Evolutionary conservation across 2,329 filamentous ascomycete genomes (phyloP).

Genomic region (Tricladium varicosporioides): DNA sequence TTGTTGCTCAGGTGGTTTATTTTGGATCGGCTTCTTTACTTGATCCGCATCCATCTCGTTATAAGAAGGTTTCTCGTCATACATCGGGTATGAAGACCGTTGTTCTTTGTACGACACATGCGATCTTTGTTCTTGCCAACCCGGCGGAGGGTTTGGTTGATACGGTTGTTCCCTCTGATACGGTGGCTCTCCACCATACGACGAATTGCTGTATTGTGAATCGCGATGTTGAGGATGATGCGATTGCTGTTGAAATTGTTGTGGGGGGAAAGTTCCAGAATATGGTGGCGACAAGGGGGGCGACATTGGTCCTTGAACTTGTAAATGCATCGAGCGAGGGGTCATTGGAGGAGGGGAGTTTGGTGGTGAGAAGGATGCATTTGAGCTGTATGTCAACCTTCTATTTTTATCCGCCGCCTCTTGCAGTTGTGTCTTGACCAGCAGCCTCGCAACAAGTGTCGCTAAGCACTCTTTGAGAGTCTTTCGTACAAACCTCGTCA

Average conservation of each 20-base stretch:
- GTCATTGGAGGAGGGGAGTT: neutral
- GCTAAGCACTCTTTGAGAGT: constrained; percentile 74
- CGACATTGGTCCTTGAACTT: neutral
- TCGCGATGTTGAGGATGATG: neutral
- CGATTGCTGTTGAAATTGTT: neutral
- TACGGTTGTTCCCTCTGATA: neutral
- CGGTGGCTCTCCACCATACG: neutral
- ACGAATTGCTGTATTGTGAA: neutral
- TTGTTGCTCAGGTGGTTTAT: neutral
- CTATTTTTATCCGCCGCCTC: constrained; percentile 26
- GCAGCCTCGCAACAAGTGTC: constrained; percentile 63
- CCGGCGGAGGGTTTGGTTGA: neutral
- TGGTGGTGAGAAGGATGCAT: constrained; percentile 2
- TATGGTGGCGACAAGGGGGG: constrained; percentile 6
- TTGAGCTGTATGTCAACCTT: constrained; percentile 14
- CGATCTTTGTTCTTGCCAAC: constrained; percentile 12
- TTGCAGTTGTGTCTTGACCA: constrained; percentile 45
- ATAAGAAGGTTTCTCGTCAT: constrained; percentile 13
- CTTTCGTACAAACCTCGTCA: constrained; percentile 74
- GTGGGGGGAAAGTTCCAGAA: neutral
- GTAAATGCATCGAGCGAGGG: neutral
- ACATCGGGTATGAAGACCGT: neutral
- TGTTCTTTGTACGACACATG: constrained; percentile 6
- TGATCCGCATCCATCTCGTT: constrained; percentile 12
- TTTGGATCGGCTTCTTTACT: neutral